Base-by-base conservation (phyloP, 1,284 basidiomycete genomes). In the Malassezia globosa region DNA sequence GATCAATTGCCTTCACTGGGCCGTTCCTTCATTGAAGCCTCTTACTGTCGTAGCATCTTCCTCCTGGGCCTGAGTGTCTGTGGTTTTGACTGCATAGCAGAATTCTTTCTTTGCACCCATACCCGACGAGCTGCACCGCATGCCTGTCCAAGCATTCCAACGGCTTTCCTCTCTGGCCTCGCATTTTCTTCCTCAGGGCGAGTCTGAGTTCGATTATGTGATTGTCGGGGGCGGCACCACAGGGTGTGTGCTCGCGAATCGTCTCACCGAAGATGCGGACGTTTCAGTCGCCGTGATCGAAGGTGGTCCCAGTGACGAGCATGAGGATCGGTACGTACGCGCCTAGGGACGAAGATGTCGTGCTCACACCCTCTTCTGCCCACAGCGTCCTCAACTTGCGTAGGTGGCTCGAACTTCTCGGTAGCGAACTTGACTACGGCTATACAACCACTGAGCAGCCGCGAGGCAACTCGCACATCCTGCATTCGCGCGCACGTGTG, bases 171-270 rank as follows among this genome's bases (percentile, higher is more conserved):
- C 59, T 7, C 46, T 69, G 18, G 63, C 63, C 18, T 61, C 60
- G n/a, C 67, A 69, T 54, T 55, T 69, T 14, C 37, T 59, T 18
- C 63, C 64, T 11, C 25, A 40, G 19, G 62, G 56, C 18, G 42
- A 34, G 11, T 24, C 37, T 7, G 67, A 70, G 37, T 70, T 63
- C 41, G 67, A 70, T 60, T 69, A 71, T 55, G 58, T 69, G 43
- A 73, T 73, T 44, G 59, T 69, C 14, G 64, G 66, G 10, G 66
- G 62, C n/a, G 62, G 72, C 25, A 73, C 72, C 4, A 69, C 71
- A 3, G 72, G 71, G 16, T 64, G 64, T 18, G 71, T 72, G 1
- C 55, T 73, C 7, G 72, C 72, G 21, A 66, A 73, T 50, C 60
- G 72, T 21, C 56, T 73, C 18, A 70, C 72, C 7, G 64, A 72